phyloP scores from a whole-genome alignment of 2,329 filamentous ascomycete genomes.

The Scopulariopsis brevicaulis region DNA sequence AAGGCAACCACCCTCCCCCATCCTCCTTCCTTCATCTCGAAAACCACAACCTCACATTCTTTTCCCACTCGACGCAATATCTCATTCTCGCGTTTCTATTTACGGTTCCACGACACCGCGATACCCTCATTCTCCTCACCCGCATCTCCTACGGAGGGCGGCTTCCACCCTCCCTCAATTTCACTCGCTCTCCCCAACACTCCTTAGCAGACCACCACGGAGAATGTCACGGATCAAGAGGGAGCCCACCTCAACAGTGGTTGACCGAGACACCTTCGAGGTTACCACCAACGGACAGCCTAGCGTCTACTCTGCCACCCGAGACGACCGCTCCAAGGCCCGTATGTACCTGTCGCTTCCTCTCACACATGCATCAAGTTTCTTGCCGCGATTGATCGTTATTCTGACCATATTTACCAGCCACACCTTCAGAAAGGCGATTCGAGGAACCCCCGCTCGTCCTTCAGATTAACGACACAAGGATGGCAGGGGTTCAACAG shows the following conservation, averaged over 20 bases:
- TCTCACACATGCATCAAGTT: neutral
- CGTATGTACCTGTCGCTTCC: neutral
- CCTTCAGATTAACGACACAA: conserved; percentile 7
- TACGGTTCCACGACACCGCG: neutral
- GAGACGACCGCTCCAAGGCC: neutral
- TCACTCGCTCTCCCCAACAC: neutral
- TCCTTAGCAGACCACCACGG: too few species aligned
- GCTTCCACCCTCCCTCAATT: neutral
- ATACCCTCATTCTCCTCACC: neutral
- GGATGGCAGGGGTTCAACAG: conserved; percentile 10
- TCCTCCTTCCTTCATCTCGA: neutral
- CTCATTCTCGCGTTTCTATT: neutral
- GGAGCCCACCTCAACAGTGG: neutral
- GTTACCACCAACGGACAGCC: neutral
- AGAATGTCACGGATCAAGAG: conserved; percentile 1
- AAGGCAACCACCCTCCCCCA: neutral
- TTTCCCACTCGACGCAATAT: neutral
- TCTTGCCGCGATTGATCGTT: neutral
- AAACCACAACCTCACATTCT: neutral
- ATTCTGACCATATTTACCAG: neutral
- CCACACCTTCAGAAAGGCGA: conserved; percentile 3
- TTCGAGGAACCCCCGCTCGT: conserved; percentile 1
- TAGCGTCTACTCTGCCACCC: neutral
- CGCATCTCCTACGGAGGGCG: neutral
- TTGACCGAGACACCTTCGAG: neutral